These are phyloP conservation scores for Ophiosphaerella korrae DNA, from an alignment of 2,329 filamentous ascomycete species.

Conservation along the genomic window DNA sequence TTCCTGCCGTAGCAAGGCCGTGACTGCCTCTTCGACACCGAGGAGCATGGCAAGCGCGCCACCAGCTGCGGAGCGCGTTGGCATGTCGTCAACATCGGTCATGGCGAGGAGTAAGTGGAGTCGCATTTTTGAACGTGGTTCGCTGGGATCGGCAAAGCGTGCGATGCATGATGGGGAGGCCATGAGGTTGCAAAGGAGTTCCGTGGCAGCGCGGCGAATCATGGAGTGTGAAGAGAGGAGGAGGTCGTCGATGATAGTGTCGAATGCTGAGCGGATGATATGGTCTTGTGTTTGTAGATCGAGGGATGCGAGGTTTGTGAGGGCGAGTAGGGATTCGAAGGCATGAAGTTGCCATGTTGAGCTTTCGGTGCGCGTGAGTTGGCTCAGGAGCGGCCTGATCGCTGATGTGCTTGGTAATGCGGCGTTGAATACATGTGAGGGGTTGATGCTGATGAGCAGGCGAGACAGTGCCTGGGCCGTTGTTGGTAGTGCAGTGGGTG, in stretches of 20 bases:
- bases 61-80: constrained; percentile 81
- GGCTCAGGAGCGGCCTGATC: constrained; percentile 78
- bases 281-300: constrained; percentile 67
- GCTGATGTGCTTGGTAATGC: constrained; percentile 74
- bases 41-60: constrained; percentile 87
- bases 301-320: constrained; percentile 87
- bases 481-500: constrained; percentile 50
- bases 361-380: constrained; percentile 67
- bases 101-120: constrained; percentile 86
- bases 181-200: constrained; percentile 90
- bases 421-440: constrained; percentile 80
- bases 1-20: constrained; percentile 68
- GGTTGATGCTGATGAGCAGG: constrained; percentile 85
- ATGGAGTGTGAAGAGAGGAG: constrained; percentile 76
- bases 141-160: constrained; percentile 69
- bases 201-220: constrained; percentile 81
- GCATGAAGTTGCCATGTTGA: constrained; percentile 76
- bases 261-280: constrained; percentile 76
- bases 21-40: constrained; percentile 74
- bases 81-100: constrained; percentile 80
- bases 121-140: constrained; percentile 69
- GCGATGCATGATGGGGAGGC: constrained; percentile 69
- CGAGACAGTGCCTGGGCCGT: constrained; percentile 82
- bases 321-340: constrained; percentile 87
- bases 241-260: constrained; percentile 75